Base-by-base conservation (phyloP, 129 eudicot genomes). In the Dittrichia graveolens region DNA sequence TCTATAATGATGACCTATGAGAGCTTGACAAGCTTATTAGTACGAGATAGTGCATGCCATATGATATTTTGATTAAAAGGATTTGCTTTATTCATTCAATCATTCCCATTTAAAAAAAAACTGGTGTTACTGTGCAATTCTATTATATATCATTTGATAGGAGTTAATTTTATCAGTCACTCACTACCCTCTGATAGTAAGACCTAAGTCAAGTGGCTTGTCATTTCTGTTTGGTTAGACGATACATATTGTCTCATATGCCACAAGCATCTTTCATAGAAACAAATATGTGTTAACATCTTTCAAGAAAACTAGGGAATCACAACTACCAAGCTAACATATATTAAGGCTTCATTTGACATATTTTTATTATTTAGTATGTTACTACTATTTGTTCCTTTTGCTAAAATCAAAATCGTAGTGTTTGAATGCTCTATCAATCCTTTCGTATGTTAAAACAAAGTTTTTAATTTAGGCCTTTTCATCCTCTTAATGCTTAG, bases 401-500 rank as follows among this genome's bases (percentile, higher is more conserved):
- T 19, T 67, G 60, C 18, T 43, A 14, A 1, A 37, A 12, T 31
- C 0, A 10, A 60, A 60, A 12, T 35, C 1, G 35, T 60, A 37
- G 65, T 8, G 1, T 60, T 2, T 62, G 67, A 62, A 58, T 64
- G 40, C 10, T 64, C 67, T 61, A 2, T 61, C 34, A 46, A 61
- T 3, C 40, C 6, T 40, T 34, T 37, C 3, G 35, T 60, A 6
- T 72, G 31, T 39, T 46, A 47, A 41, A n/a, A 7, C n/a, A 14
- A 19, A 61, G 37, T 34, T 47, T 45, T 47, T 5, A 6, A 73
- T 49, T n/a, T 61, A 11, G 66, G 68, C 53, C 35, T 52, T 15
- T 48, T 5, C 50, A 14, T 69, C 41, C 13, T 61, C 56, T 45
- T 38, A 15, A 75, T 48, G 9, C 12, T 47, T 80, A 73, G 77